Percentiles rank a stretch among this genome's conserved stretches.
Evolutionary conservation across 2,329 filamentous ascomycete genomes (phyloP).

Genomic region (Metarhizium brunneum): DNA sequence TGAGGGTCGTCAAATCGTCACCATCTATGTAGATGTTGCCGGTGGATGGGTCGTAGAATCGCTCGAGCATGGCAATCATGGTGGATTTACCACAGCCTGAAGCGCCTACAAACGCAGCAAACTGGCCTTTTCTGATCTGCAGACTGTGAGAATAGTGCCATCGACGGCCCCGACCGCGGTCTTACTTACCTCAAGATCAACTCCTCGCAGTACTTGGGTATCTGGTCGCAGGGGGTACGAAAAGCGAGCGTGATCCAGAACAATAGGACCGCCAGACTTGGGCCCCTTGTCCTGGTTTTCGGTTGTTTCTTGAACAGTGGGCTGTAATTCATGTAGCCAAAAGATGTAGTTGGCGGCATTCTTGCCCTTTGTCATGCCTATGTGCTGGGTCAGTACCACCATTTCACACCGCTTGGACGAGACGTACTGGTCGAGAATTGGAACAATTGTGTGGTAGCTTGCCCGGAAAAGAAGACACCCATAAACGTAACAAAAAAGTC

Average conservation of each 20-base stretch:
- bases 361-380: constrained; percentile 26
- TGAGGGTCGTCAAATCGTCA: constrained; percentile 30
- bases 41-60: constrained; percentile 32
- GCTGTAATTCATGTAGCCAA: constrained; percentile 30
- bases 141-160: too few species aligned
- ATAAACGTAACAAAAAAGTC: constrained; percentile 41
- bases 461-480: constrained; percentile 36
- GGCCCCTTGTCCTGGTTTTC: constrained; percentile 20
- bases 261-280: background rate
- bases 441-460: constrained; percentile 31
- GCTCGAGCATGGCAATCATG: constrained; percentile 42
- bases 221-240: too few species aligned
- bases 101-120: constrained; percentile 35
- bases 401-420: background rate
- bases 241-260: too few species aligned
- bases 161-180: too few species aligned
- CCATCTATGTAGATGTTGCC: constrained; percentile 38
- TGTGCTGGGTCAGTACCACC: too few species aligned
- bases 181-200: too few species aligned
- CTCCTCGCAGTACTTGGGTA: too few species aligned
- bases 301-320: too few species aligned
- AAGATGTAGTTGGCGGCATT: constrained; percentile 41
- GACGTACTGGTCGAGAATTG: constrained; percentile 43
- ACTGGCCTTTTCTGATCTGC: too few species aligned
- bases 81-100: constrained; percentile 54